Evolutionary conservation across 2,329 filamentous ascomycete species (phyloP).

Genomic region (Claviceps sp.): DNA sequence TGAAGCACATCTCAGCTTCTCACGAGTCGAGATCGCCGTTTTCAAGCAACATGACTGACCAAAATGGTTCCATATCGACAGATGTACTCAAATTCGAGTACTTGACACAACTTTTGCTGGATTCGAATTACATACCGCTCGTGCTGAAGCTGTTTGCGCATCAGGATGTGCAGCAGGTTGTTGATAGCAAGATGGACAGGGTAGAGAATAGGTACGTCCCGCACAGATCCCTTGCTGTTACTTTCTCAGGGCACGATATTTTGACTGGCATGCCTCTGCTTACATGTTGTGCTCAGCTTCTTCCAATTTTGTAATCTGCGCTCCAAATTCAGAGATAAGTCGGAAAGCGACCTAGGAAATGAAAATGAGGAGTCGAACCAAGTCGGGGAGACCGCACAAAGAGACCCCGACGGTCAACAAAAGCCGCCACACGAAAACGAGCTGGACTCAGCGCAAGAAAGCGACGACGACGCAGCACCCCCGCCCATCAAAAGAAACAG

Average conservation of each 20-base stretch:
- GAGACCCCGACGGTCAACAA: constrained; percentile 15
- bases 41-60: not conserved
- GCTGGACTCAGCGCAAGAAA: constrained; percentile 11
- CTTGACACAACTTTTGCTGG: constrained; percentile 78
- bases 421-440: constrained; percentile 7
- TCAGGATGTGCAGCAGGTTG: constrained; percentile 81
- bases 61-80: constrained; percentile 19
- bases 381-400: constrained; percentile 14
- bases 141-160: constrained; percentile 88
- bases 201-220: constrained; percentile 60
- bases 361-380: constrained; percentile 12
- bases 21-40: not conserved
- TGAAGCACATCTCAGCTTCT: not conserved
- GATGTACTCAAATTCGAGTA: constrained; percentile 95
- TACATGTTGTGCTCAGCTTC: constrained; percentile 42
- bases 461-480: constrained; percentile 58
- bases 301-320: constrained; percentile 77
- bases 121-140: constrained; percentile 88
- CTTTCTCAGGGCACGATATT: not conserved
- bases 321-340: constrained; percentile 34
- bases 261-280: not conserved
- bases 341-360: constrained; percentile 14
- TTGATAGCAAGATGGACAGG: constrained; percentile 74
- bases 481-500: constrained; percentile 61
- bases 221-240: too few relatives aligned